phyloP scores from a whole-genome alignment of 345 rosid species.

The Nasturtium officinale region DNA sequence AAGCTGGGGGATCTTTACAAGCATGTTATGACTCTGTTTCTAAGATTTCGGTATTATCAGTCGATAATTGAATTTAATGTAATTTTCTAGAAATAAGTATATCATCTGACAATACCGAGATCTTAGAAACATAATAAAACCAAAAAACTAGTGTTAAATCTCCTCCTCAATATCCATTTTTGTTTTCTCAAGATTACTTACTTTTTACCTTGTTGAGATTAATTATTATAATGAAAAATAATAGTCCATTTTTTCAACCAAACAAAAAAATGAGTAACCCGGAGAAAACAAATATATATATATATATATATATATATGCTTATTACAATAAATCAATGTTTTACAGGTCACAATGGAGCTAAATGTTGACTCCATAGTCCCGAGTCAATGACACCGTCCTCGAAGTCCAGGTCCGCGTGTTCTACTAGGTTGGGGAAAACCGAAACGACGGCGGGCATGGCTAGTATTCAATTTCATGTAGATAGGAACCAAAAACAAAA shows the following conservation, averaged over 20 bases:
- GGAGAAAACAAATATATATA: background rate
- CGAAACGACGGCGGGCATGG: constrained; percentile 19
- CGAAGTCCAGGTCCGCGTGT: background rate
- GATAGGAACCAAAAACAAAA: background rate
- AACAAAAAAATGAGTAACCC: background rate
- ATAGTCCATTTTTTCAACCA: background rate
- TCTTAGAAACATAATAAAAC: too few relatives aligned
- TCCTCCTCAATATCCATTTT: background rate
- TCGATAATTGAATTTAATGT: too few relatives aligned
- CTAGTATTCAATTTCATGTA: constrained; percentile 21
- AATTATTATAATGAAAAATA: background rate
- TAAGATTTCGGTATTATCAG: constrained; percentile 44
- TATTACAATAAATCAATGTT: background rate
- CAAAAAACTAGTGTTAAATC: too few relatives aligned
- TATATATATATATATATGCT: background rate
- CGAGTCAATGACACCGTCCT: background rate
- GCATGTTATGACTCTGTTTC: background rate
- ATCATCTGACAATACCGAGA: too few relatives aligned
- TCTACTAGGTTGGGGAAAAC: constrained; percentile 1
- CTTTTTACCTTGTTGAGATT: background rate
- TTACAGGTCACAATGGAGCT: background rate
- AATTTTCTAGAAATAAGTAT: too few relatives aligned
- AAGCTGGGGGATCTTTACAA: background rate
- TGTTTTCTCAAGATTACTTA: background rate
- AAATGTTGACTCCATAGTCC: constrained; percentile 6